Evolutionary conservation across 1,139 yeast species (phyloP).

Genomic region (Yamadazyma sp.): DNA sequence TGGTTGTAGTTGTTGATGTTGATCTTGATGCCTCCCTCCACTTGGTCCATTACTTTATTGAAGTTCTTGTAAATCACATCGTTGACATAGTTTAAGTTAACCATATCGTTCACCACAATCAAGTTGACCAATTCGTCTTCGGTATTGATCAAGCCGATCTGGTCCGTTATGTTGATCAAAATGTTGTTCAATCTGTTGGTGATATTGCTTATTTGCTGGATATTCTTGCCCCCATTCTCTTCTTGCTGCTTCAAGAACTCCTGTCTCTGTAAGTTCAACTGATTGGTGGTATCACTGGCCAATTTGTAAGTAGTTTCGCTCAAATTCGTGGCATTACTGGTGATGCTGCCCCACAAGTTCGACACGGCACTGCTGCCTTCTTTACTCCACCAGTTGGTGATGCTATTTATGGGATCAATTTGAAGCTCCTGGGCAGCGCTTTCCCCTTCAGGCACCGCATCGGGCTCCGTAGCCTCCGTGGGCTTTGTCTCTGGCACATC

Average conservation of each 20-base stretch:
- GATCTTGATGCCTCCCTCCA: slow-evolving; percentile 80
- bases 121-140: slow-evolving; percentile 53
- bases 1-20: slow-evolving; percentile 55
- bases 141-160: slow-evolving; percentile 54
- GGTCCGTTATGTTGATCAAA: slow-evolving; percentile 39
- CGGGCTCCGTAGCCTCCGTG: slow-evolving; percentile 6
- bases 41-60: slow-evolving; percentile 83
- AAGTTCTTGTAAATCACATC: slow-evolving; percentile 67
- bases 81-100: slow-evolving; percentile 66
- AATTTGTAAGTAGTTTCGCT: slow-evolving; percentile 45
- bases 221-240: slow-evolving; percentile 23
- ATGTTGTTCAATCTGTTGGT: slow-evolving; percentile 36
- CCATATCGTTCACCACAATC: slow-evolving; percentile 74
- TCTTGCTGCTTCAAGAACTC: slow-evolving; percentile 34
- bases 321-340: slow-evolving; percentile 43
- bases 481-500: slow-evolving; percentile 4
- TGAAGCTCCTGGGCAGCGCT: slow-evolving; percentile 18
- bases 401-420: slow-evolving; percentile 66
- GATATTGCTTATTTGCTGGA: slow-evolving; percentile 22
- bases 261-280: slow-evolving; percentile 42
- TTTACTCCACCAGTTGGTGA: slow-evolving; percentile 81
- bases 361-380: slow-evolving; percentile 78
- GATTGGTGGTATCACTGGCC: slow-evolving; percentile 45
- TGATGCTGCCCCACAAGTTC: slow-evolving; percentile 61
- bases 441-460: slow-evolving; percentile 8